Evolutionary conservation across 192 early-diverging fungal genomes (phyloP).

Genomic region (Kickxella alabastrina): DNA sequence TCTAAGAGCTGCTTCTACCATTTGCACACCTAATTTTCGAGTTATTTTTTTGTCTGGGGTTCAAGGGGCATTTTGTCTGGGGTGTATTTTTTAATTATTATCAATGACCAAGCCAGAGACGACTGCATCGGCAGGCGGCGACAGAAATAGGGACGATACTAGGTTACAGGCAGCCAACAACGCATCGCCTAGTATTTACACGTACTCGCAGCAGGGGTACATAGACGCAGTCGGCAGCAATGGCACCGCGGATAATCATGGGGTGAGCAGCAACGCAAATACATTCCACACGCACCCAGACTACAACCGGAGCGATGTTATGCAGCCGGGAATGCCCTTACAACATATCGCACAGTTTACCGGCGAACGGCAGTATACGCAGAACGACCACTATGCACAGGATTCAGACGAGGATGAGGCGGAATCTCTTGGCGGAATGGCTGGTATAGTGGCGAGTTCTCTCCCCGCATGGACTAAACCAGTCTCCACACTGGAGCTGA

Average conservation of each 20-base stretch:
- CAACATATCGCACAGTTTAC: no score
- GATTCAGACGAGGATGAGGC: constrained; percentile 1
- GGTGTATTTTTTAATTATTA: no score
- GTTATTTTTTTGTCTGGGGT: not conserved
- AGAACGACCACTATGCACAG: not conserved
- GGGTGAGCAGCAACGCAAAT: not conserved
- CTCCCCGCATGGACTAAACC: not conserved
- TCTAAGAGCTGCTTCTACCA: not conserved
- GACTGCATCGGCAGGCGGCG: constrained; percentile 2
- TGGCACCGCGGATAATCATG: not conserved
- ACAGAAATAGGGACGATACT: constrained; percentile 3
- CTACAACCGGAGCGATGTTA: not conserved
- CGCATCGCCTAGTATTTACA: not conserved
- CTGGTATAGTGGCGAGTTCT: not conserved
- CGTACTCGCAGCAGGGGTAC: not conserved
- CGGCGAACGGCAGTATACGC: not conserved
- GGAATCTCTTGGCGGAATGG: constrained; percentile 14
- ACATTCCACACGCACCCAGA: no score
- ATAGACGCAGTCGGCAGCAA: not conserved
- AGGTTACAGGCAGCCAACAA: not conserved
- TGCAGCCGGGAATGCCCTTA: no score
- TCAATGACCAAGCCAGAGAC: constrained; percentile 6
- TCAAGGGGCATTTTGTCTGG: no score
- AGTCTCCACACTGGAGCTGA: constrained; percentile 21
- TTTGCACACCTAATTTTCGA: not conserved